phyloP scores from a whole-genome alignment of 768 basidiomycete genomes.

The Lactarius trivialis region DNA sequence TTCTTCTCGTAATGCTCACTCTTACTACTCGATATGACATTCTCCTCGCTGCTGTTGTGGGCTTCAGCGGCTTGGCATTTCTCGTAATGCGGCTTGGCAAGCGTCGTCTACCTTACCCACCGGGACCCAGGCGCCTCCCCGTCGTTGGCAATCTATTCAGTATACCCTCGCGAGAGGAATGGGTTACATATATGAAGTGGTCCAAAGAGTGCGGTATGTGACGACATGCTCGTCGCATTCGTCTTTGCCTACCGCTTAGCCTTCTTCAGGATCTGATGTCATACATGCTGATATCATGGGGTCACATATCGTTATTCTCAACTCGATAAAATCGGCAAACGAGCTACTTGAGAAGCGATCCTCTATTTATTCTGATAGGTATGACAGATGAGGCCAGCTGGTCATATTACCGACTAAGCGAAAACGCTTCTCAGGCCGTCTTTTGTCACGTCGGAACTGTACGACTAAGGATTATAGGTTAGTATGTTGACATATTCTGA shows the following conservation, averaged over 20 bases:
- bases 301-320: neutral
- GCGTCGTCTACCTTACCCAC: slow-evolving; percentile 10
- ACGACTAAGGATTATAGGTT: neutral
- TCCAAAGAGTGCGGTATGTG: slow-evolving; percentile 17
- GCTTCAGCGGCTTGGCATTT: neutral
- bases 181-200: slow-evolving; percentile 23
- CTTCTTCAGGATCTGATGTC: neutral
- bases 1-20: neutral
- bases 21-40: neutral
- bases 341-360: slow-evolving; percentile 13
- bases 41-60: neutral
- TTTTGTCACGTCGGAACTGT: neutral
- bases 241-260: neutral
- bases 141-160: slow-evolving; percentile 26
- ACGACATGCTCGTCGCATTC: neutral
- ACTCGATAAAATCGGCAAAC: slow-evolving; percentile 1
- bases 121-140: slow-evolving; percentile 24
- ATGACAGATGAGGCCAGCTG: neutral
- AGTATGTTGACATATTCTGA: neutral
- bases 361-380: slow-evolving; percentile 10
- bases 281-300: neutral
- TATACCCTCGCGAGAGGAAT: slow-evolving; percentile 18
- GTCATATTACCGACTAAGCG: neutral
- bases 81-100: neutral
- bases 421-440: neutral